Base-by-base conservation (phyloP, 345 rosid genomes). In the Psidium guajava region DNA sequence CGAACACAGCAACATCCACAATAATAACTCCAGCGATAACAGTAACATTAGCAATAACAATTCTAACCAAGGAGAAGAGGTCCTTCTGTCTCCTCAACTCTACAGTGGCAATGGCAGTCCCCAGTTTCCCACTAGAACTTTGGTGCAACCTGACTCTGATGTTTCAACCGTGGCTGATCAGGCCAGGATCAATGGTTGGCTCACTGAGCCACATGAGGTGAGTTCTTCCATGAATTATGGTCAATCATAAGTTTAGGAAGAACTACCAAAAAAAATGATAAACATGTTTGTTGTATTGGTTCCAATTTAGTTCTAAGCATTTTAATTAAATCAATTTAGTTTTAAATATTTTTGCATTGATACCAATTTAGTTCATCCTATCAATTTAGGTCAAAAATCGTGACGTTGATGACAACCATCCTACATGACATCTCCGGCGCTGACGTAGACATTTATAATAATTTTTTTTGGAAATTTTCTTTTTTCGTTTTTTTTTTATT, bases 121-220 rank as follows among this genome's bases (percentile, higher is more conserved):
- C 73, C 87, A 44, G 73, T 5, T 64, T 16, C 87, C 87, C 15
- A 36, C n/a, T 18, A 86, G 6, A 16, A 36, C 50, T n/a, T 1
- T 84, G 16, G 49, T 75, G 20, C 40, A 77, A 81, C 83, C 44
- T 58, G 82, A 3, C 87, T 64, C 90, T 0, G 85, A 90, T 59
- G 86, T 94, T 27, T 25, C 85, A 3, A 16, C 69, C 20, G 64
- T 89, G 27, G 59, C 83, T 53, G 64, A 86, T 32, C 93, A 90
- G 85, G 95, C 96, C 84, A 89, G 84, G 77, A 73, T 77, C 55
- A 89, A 89, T 50, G 94, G 93, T n/a, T 94, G 93, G 94, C 88
- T 57, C 86, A 89, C 90, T 56, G 85, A 94, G 40, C 92, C 92
- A 16, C 32, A n/a, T 9, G 94, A 94, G 93, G 95, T 91, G 64